Base-by-base conservation (phyloP, 352 stramenopile species). In the Bremia lactucae region DNA sequence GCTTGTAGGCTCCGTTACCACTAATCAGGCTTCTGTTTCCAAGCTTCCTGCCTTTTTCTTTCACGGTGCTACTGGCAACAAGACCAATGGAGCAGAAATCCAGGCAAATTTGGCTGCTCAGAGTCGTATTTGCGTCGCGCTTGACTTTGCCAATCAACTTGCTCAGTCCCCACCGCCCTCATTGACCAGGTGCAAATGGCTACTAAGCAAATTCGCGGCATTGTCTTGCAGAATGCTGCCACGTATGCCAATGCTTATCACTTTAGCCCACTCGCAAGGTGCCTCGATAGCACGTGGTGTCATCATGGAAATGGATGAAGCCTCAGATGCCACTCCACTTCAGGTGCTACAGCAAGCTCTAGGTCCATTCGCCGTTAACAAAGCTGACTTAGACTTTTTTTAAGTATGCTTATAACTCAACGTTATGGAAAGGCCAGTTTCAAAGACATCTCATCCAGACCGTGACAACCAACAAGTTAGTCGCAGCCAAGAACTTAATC, bases 211-310 rank as follows among this genome's bases (percentile, higher is more conserved):
- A 63, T 82, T 51, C 57, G 49, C 4, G 43, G 39, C 8, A 59
- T 76, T n/a, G 42, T 64, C n/a, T 38, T 26, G n/a, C 51, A 65
- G 43, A 54, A 62, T 36, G 10, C 55, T 16, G 33, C 43, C 13
- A 52, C 42, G 2, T 79, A 72, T 42, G 56, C 48, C 24, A 51
- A 60, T n/a, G 66, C 66, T 34, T 82, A 82, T 54, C 50, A 72
- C 47, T 62, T 82, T 78, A 2, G 59, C 56, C 29, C 62, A 82
- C 46, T 82, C 69, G n/a, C 64, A 72, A 13, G 69, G 69, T 16
- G 69, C 58, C 0, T 54, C 63, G 8, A 50, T 82, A n/a, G 49
- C 65, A 14, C 64, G 69, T 23, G 65, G 54, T 20, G 64, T 82
- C 19, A 54, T 78, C 8, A 64, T 76, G 43, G 58, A 74, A 16